phyloP scores from a whole-genome alignment of 495 filamentous ascomycete genomes.

The Penicillium maclennaniae region DNA sequence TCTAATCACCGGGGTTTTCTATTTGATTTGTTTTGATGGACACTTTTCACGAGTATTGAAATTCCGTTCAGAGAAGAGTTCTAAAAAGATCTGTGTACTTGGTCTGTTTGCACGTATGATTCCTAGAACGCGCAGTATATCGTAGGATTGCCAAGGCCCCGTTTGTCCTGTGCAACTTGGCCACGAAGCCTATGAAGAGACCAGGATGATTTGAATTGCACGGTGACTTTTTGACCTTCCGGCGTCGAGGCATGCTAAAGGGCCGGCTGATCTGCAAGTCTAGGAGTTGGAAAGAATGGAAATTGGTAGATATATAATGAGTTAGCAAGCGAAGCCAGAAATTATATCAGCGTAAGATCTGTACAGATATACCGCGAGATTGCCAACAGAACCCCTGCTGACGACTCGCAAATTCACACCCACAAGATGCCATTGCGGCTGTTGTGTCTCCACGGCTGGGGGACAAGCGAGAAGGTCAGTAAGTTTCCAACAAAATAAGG shows the following conservation, averaged over 20 bases:
- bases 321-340: not conserved
- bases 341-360: not conserved
- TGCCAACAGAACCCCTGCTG: not conserved
- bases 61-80: too few species aligned
- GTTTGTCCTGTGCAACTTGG: not conserved
- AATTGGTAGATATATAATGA: not conserved
- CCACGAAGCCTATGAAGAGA: not conserved
- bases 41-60: too few species aligned
- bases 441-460: conserved; percentile 33
- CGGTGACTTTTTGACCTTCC: not conserved
- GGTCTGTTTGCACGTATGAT: too few species aligned
- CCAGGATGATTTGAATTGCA: not conserved
- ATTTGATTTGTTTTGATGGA: too few species aligned
- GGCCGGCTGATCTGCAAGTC: not conserved
- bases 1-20: too few species aligned
- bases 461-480: conserved; percentile 28
- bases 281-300: not conserved
- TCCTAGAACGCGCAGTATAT: not conserved
- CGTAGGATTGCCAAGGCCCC: not conserved
- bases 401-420: not conserved
- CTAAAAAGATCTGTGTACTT: too few species aligned
- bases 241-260: not conserved
- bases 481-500: too few species aligned
- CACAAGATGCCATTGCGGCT: conserved; percentile 24
- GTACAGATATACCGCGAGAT: not conserved